phyloP scores from a whole-genome alignment of 306 rosid species.

The Echinosophora koreensis region DNA sequence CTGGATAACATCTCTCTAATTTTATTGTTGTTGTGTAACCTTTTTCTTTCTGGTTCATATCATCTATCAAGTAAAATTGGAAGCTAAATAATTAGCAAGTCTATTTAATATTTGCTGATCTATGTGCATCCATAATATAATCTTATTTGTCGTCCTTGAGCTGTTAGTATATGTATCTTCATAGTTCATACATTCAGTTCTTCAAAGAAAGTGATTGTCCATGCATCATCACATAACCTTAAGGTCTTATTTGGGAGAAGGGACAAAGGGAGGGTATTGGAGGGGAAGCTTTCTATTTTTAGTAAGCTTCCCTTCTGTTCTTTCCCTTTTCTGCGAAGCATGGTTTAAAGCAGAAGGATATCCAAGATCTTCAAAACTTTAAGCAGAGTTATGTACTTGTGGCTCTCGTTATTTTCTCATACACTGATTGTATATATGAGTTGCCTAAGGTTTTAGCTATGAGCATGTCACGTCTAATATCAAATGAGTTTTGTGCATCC shows the following conservation, averaged over 20 bases:
- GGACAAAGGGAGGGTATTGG: slow-evolving; percentile 3
- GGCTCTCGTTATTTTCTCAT: slow-evolving; percentile 16
- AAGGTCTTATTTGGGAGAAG: slow-evolving; percentile 7
- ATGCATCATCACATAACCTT: slow-evolving; percentile 11
- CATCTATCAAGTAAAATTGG: not conserved
- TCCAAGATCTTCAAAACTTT: slow-evolving; percentile 17
- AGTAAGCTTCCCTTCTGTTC: not conserved
- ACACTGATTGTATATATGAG: not conserved
- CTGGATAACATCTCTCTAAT: not conserved
- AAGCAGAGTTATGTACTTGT: slow-evolving; percentile 9
- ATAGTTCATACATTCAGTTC: not conserved
- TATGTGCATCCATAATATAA: not conserved
- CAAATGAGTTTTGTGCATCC: slow-evolving; percentile 16
- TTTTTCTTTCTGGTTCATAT: not conserved
- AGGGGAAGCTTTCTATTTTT: not conserved
- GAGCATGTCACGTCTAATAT: not conserved
- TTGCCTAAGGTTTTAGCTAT: slow-evolving; percentile 23
- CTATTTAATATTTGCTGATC: slow-evolving; percentile 13
- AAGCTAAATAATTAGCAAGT: not conserved
- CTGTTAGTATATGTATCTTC: slow-evolving; percentile 12
- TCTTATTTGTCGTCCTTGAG: slow-evolving; percentile 14
- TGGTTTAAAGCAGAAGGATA: slow-evolving; percentile 25
- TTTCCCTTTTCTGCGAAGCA: slow-evolving; percentile 4
- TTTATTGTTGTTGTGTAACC: not conserved
- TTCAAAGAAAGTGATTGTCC: slow-evolving; percentile 17